Base-by-base conservation (phyloP, 352 stramenopile genomes). In the Globisporangium alternatum region DNA sequence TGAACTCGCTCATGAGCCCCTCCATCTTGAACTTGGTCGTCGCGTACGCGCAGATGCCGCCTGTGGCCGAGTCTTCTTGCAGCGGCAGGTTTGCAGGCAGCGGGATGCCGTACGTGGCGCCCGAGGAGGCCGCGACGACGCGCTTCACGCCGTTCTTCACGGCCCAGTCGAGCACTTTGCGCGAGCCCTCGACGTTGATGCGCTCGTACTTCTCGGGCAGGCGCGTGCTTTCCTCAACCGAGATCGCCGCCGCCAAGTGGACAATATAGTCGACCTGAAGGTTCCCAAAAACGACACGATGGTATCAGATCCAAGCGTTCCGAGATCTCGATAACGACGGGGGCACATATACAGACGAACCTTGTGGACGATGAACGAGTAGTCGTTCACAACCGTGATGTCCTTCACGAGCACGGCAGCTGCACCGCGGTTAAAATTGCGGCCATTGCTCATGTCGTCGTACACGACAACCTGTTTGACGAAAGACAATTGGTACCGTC, bases 391-490 rank as follows among this genome's bases (percentile, higher is more conserved):
- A 47, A 89, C 71, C 0, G 86, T 95, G 62, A 95, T 92, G 64
- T 93, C 86, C 69, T 95, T 95, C 52, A 95, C 71, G 28, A 93
- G 70, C 59, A 95, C 80, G 6, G 84, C 81, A 4, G 84, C 80
- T n/a, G 75, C 66, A 35, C 72, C 81, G 13, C 80, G 79, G 69
- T 95, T 91, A 44, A 93, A 92, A 65, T 95, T 95, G 62, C 86
- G 87, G 57, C 86, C 86, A 64, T 95, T 95, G 74, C 86, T 95
- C 86, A 93, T 93, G 68, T 95, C 84, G 55, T 95, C 86, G 64
- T 91, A 93, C 48, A 95, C 81, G 17, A 95, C 81, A 13, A 94
- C 86, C 82, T 91, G 45, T 54, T 21, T 43, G n/a, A 22, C 9
- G 12, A 41, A 17, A 21, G 13, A 47, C 15, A 21, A n/a, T 10